Base-by-base conservation (phyloP, 176 grass and related monocot species). In the Triticum monococcum region DNA sequence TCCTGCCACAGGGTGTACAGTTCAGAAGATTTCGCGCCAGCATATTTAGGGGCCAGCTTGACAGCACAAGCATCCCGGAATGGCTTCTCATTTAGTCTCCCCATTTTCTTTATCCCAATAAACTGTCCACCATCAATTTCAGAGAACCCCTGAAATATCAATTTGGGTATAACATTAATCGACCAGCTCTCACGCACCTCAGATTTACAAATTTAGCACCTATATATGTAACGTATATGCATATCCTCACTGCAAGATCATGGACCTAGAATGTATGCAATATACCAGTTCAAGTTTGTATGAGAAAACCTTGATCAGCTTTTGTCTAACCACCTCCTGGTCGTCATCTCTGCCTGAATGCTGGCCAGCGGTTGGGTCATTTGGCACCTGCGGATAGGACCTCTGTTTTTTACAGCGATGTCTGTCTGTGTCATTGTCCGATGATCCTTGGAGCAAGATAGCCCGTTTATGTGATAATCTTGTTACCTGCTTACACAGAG, bases 401-500 rank as follows among this genome's bases (percentile, higher is more conserved):
- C 40, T 74, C 23, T 46, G 71, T 74, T 74, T 74, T 9, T 74
- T 74, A 16, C 8, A 41, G 7, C 40, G 7, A 83, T 72, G 23
- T 48, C 5, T 31, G 12, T 50, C 50, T 79, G 13, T 30, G 62
- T 7, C 64, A 52, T 79, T 63, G 74, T 23, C 75, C n/a, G 14
- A 63, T 54, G 54, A 32, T 79, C 75, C 81, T 52, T 79, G 65
- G 6, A 70, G 50, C 70, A 59, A 13, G 18, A n/a, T 35, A 64
- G 50, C 83, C 64, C 75, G 59, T 46, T 72, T 84, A 50, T 89
- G 66, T 59, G 62, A 38, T 64, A 59, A 84, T 30, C 75, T 65
- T 89, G 81, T 84, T 54, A 84, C 75, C 81, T 89, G 68, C 68
- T 84, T 79, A 62, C 36, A 77, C 4, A 61, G 16, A 20, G 22